Conservation (phyloP, 1,284 basidiomycete genomes). For the Fistulinella cinereoalba region DNA sequence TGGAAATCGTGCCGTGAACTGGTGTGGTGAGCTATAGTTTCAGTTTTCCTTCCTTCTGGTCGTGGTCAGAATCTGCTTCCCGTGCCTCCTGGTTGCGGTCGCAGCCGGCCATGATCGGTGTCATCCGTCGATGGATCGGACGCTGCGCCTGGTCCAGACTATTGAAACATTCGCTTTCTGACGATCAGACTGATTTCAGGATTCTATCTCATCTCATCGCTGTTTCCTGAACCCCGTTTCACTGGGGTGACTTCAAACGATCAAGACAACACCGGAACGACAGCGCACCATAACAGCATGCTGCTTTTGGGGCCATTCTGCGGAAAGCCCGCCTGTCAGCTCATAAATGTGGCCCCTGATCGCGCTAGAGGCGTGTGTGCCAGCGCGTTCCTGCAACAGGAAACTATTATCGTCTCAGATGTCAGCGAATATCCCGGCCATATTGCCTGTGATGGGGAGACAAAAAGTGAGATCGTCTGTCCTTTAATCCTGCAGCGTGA, state of each 20-base stretch:
- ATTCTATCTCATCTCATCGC: slow-evolving; percentile 72
- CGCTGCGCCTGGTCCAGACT: too few relatives aligned
- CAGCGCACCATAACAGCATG: slow-evolving; percentile 11
- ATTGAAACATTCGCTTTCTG: slow-evolving; percentile 4
- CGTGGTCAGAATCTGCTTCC: not conserved
- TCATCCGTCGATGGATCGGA: too few relatives aligned
- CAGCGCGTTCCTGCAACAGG: slow-evolving; percentile 58
- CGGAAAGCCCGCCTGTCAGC: slow-evolving; percentile 86
- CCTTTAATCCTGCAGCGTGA: slow-evolving; percentile 55
- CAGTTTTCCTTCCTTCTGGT: not conserved
- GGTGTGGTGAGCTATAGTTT: slow-evolving; percentile 67
- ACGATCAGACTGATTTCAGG: slow-evolving; percentile 47
- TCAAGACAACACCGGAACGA: slow-evolving; percentile 9
- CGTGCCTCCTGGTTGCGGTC: not conserved
- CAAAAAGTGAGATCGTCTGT: slow-evolving; percentile 83
- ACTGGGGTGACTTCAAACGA: slow-evolving; percentile 12
- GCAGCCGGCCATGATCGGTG: too few relatives aligned
- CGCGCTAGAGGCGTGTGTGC: slow-evolving; percentile 78
- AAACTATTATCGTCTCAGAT: slow-evolving; percentile 64
- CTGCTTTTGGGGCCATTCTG: slow-evolving; percentile 82
- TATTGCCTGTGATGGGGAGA: slow-evolving; percentile 85
- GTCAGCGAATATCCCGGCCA: slow-evolving; percentile 83
- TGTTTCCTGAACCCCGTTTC: slow-evolving; percentile 54
- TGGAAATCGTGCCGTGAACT: slow-evolving; percentile 71
- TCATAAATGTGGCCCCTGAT: slow-evolving; percentile 59